phyloP scores from a whole-genome alignment of 1,284 basidiomycete genomes.

The Naganishia sp. region DNA sequence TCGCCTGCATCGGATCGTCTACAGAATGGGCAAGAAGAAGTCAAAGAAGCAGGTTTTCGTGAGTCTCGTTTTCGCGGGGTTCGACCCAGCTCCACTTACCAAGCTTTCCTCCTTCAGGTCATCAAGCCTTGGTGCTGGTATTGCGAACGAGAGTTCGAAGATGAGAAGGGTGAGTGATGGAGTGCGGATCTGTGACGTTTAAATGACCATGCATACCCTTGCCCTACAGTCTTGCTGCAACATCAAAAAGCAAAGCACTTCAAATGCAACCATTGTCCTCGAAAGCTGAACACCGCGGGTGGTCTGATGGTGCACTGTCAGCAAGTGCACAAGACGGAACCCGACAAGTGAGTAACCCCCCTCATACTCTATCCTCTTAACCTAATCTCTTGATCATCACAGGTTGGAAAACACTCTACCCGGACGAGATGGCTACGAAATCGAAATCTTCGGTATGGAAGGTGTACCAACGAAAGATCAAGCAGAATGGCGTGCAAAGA shows the following conservation, averaged over 20 bases:
- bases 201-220: neutral
- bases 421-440: conserved; percentile 94
- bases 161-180: conserved; percentile 76
- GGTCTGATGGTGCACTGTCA: conserved; percentile 98
- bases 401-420: conserved; percentile 95
- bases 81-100: neutral
- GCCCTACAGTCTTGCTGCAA: conserved; percentile 80
- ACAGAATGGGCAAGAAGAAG: conserved; percentile 54
- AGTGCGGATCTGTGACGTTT: neutral
- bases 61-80: conserved; percentile 31
- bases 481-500: conserved; percentile 90
- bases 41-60: conserved; percentile 50
- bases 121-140: conserved; percentile 97
- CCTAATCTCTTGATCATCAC: conserved; percentile 36
- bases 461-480: conserved; percentile 93
- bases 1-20: too few species aligned
- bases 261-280: conserved; percentile 93
- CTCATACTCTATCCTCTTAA: conserved; percentile 57
- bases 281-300: conserved; percentile 93
- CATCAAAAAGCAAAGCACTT: conserved; percentile 99
- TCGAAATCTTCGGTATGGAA: conserved; percentile 99
- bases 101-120: conserved; percentile 57
- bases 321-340: conserved; percentile 96
- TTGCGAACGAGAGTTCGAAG: conserved; percentile 97
- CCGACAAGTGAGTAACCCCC: conserved; percentile 73